These are phyloP conservation scores for Eragrostis curvula DNA, from an alignment of 176 grass and related monocot species.

Conservation along the genomic window DNA sequence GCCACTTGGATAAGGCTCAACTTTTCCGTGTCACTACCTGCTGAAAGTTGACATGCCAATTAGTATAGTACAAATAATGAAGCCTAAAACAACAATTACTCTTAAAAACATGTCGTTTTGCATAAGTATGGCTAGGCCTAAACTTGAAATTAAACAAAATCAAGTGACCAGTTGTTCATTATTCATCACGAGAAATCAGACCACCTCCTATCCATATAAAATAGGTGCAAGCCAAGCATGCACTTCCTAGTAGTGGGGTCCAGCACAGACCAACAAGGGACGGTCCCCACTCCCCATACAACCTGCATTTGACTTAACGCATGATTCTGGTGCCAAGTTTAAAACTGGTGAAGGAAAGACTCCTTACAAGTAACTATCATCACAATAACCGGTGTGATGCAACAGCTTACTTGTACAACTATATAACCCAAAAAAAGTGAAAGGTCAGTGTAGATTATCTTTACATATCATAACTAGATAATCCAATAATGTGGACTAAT, in stretches of 20 bases:
- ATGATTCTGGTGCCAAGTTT: not conserved
- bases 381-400: not conserved
- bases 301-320: not conserved
- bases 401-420: not conserved
- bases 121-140: slow-evolving; percentile 27
- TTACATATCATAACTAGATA: not conserved
- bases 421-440: not conserved
- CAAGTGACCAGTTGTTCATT: not conserved
- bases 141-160: slow-evolving; percentile 19
- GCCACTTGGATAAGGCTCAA: slow-evolving; percentile 97
- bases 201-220: not conserved
- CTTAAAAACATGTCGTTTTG: not conserved
- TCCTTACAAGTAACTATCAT: not conserved
- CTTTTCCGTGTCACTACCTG: slow-evolving; percentile 61
- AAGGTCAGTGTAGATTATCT: not conserved
- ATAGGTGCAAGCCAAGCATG: not conserved
- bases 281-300: not conserved
- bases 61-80: not conserved
- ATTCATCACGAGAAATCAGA: not conserved
- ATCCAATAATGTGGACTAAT: not conserved
- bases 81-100: not conserved
- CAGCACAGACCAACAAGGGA: not conserved
- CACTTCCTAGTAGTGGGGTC: not conserved
- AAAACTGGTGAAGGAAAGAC: not conserved
- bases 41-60: slow-evolving; percentile 32